These are phyloP conservation scores for Rhododendron ovatum DNA, from an alignment of 148 eudicot species.

Conservation along the genomic window DNA sequence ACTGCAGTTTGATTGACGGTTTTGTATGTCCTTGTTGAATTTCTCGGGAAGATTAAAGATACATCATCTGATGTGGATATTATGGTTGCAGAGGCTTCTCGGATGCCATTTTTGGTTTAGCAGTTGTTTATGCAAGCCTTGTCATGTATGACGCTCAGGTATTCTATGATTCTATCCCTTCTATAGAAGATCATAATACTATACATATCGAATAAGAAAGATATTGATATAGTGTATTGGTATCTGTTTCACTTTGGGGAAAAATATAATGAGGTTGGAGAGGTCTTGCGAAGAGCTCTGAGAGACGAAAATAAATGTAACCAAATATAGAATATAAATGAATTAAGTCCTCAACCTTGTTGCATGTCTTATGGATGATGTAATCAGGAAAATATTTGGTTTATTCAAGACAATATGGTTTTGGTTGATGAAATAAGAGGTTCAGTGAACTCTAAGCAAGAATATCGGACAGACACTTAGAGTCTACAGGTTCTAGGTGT, in stretches of 20 bases:
- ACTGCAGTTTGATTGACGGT: conserved; percentile 1
- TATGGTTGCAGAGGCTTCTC: conserved; percentile 72
- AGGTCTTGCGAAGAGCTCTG: neutral
- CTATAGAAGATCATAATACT: neutral
- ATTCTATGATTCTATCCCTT: conserved; percentile 13
- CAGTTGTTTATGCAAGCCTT: conserved; percentile 80
- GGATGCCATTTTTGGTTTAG: conserved; percentile 77
- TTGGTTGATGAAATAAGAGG: neutral
- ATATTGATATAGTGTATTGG: neutral
- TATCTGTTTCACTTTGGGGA: neutral
- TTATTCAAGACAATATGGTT: neutral
- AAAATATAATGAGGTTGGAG: neutral
- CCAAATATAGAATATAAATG: neutral
- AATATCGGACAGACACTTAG: neutral
- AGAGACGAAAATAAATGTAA: neutral
- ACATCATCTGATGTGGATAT: neutral
- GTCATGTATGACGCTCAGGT: conserved; percentile 98
- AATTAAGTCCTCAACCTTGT: neutral
- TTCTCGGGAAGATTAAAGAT: neutral
- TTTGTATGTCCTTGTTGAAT: neutral
- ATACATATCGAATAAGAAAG: neutral
- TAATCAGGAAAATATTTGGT: neutral
- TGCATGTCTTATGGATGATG: neutral
- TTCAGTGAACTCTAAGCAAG: neutral
- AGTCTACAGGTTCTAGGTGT: neutral